Conservation (phyloP, 495 filamentous ascomycete genomes). For the Penicillium ucsense region DNA sequence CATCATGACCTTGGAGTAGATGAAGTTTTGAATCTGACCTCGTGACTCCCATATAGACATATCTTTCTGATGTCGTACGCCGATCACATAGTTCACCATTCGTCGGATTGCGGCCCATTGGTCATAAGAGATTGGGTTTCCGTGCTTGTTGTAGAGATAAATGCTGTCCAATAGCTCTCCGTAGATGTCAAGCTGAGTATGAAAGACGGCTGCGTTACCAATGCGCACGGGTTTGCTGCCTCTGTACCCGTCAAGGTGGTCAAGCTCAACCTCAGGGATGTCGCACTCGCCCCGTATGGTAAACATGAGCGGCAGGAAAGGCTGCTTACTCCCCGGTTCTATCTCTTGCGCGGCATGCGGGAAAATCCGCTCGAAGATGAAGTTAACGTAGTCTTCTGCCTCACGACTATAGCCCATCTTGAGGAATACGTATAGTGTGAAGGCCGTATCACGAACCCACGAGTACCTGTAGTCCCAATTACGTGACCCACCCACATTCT, state of each 20-base stretch:
- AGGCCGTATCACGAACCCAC: conserved; percentile 66
- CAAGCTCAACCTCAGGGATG: conserved; percentile 55
- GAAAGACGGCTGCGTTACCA: conserved; percentile 64
- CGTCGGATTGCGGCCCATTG: conserved; percentile 54
- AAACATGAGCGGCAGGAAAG: conserved; percentile 66
- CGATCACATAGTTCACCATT: conserved; percentile 43
- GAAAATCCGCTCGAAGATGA: conserved; percentile 58
- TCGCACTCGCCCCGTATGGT: conserved; percentile 63
- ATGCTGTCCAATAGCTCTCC: conserved; percentile 67
- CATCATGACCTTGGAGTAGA: conserved; percentile 66
- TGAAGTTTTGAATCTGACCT: conserved; percentile 60
- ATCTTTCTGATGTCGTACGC: conserved; percentile 46
- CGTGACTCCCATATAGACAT: conserved; percentile 76
- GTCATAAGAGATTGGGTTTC: conserved; percentile 64
- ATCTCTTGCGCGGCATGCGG: conserved; percentile 25
- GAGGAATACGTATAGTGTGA: conserved; percentile 66
- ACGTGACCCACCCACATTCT: conserved; percentile 60
- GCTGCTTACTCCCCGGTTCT: conserved; percentile 29
- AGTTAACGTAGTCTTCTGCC: conserved; percentile 63
- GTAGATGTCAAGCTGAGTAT: conserved; percentile 68
- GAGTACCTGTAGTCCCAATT: conserved; percentile 73
- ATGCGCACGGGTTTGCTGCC: conserved; percentile 61
- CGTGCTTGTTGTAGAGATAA: conserved; percentile 70
- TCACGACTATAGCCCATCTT: conserved; percentile 65
- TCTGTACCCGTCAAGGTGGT: conserved; percentile 59